phyloP scores from a whole-genome alignment of 2,329 filamentous ascomycete genomes.

The Pseudodiploospora longispora region DNA sequence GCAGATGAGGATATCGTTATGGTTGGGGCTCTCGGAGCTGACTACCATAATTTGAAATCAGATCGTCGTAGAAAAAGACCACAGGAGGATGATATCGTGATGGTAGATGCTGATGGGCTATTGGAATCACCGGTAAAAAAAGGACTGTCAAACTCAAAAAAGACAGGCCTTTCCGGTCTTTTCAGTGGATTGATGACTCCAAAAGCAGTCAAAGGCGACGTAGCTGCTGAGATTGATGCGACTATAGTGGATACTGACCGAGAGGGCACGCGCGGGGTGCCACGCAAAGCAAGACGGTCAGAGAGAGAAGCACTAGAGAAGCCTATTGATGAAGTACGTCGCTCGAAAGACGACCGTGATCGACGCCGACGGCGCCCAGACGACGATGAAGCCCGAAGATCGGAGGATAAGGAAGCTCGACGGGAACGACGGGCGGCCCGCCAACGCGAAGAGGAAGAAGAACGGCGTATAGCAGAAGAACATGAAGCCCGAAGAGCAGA shows the following conservation, averaged over 20 bases:
- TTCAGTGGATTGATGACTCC: constrained; percentile 52
- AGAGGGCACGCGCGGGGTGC: constrained; percentile 50
- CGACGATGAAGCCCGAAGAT: constrained; percentile 42
- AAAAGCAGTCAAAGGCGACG: constrained; percentile 37
- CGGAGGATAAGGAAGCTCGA: constrained; percentile 52
- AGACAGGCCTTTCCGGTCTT: constrained; percentile 49
- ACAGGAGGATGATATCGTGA: constrained; percentile 32
- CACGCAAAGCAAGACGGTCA: constrained; percentile 50
- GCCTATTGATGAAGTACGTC: constrained; percentile 43
- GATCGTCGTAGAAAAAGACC: constrained; percentile 25
- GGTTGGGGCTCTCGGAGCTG: constrained; percentile 33
- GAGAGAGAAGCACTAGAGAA: constrained; percentile 34
- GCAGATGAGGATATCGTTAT: constrained; percentile 46
- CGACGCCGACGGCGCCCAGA: constrained; percentile 48
- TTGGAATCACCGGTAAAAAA: constrained; percentile 26
- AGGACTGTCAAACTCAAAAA: constrained; percentile 35
- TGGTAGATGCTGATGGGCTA: constrained; percentile 27
- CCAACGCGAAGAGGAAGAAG: constrained; percentile 36
- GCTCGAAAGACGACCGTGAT: constrained; percentile 49
- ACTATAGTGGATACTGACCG: constrained; percentile 46
- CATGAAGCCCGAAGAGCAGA: constrained; percentile 42
- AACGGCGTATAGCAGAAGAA: constrained; percentile 41
- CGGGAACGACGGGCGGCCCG: constrained; percentile 45
- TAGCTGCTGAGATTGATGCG: constrained; percentile 40
- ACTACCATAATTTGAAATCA: constrained; percentile 21